These are phyloP conservation scores for Rhododendron kiyosumense DNA, from an alignment of 148 eudicot species.

Conservation along the genomic window DNA sequence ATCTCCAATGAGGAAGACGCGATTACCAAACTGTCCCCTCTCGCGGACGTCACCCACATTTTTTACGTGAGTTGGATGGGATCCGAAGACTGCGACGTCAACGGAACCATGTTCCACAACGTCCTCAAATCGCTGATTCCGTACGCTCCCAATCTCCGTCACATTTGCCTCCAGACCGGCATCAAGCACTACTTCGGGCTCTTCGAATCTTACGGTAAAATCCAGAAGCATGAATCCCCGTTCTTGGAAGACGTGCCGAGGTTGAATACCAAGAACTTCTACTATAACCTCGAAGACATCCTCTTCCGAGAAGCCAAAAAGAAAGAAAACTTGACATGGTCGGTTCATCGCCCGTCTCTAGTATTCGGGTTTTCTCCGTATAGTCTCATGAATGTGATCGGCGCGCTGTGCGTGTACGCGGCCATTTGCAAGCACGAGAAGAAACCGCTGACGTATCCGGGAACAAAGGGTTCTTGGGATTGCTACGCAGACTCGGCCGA, in stretches of 20 bases:
- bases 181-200: constrained; percentile 24
- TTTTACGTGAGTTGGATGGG: constrained; percentile 19
- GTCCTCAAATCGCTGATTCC: constrained; percentile 14
- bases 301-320: not conserved
- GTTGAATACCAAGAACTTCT: constrained; percentile 11
- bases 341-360: constrained; percentile 9
- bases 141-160: constrained; percentile 13
- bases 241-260: constrained; percentile 17
- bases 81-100: constrained; percentile 11
- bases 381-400: not conserved
- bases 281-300: constrained; percentile 22
- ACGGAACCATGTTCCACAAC: constrained; percentile 17
- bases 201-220: not conserved
- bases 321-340: not conserved
- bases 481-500: constrained; percentile 12
- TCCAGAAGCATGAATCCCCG: constrained; percentile 19
- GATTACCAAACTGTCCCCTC: constrained; percentile 8
- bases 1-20: constrained; percentile 13
- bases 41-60: constrained; percentile 21
- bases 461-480: constrained; percentile 13
- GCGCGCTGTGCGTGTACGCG: constrained; percentile 1
- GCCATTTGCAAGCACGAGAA: constrained; percentile 11
- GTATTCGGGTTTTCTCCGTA: constrained; percentile 6
- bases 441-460: constrained; percentile 6
- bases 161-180: constrained; percentile 26